Base-by-base conservation (phyloP, 768 basidiomycete genomes). In the Hemileccinum impolitum region DNA sequence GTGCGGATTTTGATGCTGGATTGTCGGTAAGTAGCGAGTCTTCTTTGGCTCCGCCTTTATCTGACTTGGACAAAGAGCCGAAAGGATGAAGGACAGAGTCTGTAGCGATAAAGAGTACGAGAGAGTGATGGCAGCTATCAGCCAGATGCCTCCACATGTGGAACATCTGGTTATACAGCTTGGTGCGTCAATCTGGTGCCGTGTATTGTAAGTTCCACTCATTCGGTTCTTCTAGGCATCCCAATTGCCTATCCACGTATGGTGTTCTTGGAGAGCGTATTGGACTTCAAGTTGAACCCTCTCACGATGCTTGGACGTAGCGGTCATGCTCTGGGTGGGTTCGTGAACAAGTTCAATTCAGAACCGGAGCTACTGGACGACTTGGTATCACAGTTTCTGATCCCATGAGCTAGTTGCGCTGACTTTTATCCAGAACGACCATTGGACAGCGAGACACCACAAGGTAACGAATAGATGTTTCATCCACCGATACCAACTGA, bases 341-440 rank as follows among this genome's bases (percentile, higher is more conserved):
- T 94, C 58, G 84, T 90, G 28, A 92, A 94, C 63, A 88, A 90
- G 63, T 94, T 93, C 68, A 93, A 94, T 66, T 80, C 80, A n/a
- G 89, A 90, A 38, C 89, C 94, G 0, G 96, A 98, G 68, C 70
- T 99, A 25, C 76, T 97, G 47, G 95, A 98, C 68, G 95, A 99
- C 70, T 72, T 94, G 68, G 88, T 87, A 53, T 30, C 76, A 8
- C 60, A 8, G 41, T 44, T 43, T 40, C n/a, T 26, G 31, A 35
- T 44, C 44, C 15, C 42, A 48, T 45, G 4, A 4, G 7, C 28
- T 50, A 80, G 77, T 15, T 34, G 13, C 37, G 39, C 19, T 23
- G 87, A 87, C 58, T 85, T 90, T 63, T 83, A 15, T 30, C 13
- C 52, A 90, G 84, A 93, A 93, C 55, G 92, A 95, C 62, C 92